These are phyloP conservation scores for Herpotrichia juniperi DNA, from an alignment of 2,329 filamentous ascomycete species.

Conservation along the genomic window DNA sequence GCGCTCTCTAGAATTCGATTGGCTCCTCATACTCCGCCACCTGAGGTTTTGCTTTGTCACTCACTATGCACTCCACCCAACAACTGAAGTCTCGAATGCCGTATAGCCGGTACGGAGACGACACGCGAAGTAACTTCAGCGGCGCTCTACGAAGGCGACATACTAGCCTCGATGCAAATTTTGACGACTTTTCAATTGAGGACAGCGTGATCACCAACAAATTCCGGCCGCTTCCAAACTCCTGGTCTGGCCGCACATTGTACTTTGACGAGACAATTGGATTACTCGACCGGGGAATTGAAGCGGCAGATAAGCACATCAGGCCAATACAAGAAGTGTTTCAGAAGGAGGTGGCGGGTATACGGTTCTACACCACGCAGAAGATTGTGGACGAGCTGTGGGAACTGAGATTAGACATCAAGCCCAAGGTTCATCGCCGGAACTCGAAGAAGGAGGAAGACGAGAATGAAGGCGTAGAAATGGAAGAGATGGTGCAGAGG, in stretches of 20 bases:
- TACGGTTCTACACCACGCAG: constrained; percentile 1
- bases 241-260: background rate
- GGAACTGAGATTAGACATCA: constrained; percentile 8
- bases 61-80: background rate
- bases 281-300: background rate
- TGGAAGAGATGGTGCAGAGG: background rate
- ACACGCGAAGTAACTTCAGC: background rate
- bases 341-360: constrained; percentile 1
- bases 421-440: background rate
- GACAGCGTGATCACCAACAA: background rate
- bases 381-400: constrained; percentile 6
- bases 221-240: background rate
- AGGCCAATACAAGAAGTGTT: background rate
- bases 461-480: background rate
- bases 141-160: background rate
- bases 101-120: background rate
- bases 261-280: constrained; percentile 10
- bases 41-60: background rate
- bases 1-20: background rate
- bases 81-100: background rate
- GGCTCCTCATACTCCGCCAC: background rate
- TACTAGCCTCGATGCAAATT: background rate
- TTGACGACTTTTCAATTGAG: background rate
- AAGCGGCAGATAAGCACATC: background rate
- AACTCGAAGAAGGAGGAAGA: background rate